phyloP scores from a whole-genome alignment of 768 basidiomycete species.

The Cubamyces sp. region DNA sequence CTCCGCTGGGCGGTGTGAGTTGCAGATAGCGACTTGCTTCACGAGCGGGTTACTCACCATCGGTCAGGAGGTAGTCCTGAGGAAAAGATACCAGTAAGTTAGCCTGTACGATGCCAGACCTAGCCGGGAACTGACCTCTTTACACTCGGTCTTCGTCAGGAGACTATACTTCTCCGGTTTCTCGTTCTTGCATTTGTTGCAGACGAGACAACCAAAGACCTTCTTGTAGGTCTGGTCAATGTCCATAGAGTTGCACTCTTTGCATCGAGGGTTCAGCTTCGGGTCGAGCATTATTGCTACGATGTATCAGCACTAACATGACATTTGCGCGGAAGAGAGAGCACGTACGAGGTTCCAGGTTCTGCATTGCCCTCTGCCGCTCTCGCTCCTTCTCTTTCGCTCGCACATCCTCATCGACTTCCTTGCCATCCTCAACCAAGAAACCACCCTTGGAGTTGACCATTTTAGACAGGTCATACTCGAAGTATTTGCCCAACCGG shows the following conservation, averaged over 20 bases:
- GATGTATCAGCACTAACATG: neutral
- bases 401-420: slow-evolving; percentile 73
- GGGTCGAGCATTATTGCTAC: slow-evolving; percentile 81
- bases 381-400: slow-evolving; percentile 84
- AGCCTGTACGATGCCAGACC: neutral
- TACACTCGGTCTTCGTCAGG: slow-evolving; percentile 98
- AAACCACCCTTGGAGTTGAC: slow-evolving; percentile 97
- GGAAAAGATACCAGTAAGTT: neutral
- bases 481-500: slow-evolving; percentile 89
- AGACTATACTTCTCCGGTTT: slow-evolving; percentile 92
- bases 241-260: slow-evolving; percentile 85
- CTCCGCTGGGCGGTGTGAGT: slow-evolving; percentile 62
- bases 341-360: slow-evolving; percentile 70
- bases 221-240: slow-evolving; percentile 83
- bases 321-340: neutral
- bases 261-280: slow-evolving; percentile 78
- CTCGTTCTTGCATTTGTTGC: slow-evolving; percentile 88
- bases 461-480: slow-evolving; percentile 97
- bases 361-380: slow-evolving; percentile 74
- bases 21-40: neutral
- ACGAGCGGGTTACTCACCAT: slow-evolving; percentile 56
- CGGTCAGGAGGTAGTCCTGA: slow-evolving; percentile 93
- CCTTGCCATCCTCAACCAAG: slow-evolving; percentile 85
- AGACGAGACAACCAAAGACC: slow-evolving; percentile 84
- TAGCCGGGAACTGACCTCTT: slow-evolving; percentile 62